Conservation (phyloP, 2,329 filamentous ascomycete species). For the Botrytis medusae region DNA sequence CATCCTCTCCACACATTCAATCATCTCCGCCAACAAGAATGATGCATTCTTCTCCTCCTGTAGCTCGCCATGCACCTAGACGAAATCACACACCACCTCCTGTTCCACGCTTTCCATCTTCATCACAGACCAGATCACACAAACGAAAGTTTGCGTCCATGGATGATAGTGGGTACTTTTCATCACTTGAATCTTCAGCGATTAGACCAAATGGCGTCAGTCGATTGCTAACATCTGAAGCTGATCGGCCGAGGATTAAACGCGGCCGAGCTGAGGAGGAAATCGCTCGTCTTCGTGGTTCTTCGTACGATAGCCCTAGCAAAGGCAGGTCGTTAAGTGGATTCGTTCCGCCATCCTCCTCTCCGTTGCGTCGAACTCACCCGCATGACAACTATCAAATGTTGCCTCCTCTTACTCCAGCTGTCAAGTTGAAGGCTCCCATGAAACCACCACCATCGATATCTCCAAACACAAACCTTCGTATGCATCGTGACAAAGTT, state of each 20-base stretch:
- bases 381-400: constrained; percentile 56
- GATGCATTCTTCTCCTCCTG: constrained; percentile 89
- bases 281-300: constrained; percentile 87
- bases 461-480: constrained; percentile 89
- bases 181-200: constrained; percentile 88
- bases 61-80: constrained; percentile 56
- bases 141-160: constrained; percentile 78
- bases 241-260: constrained; percentile 77
- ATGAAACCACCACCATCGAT: constrained; percentile 63
- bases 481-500: constrained; percentile 82
- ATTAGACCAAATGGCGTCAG: constrained; percentile 66
- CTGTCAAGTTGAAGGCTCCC: constrained; percentile 73
- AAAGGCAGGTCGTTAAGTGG: constrained; percentile 54
- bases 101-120: constrained; percentile 57
- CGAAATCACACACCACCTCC: constrained; percentile 77
- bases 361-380: constrained; percentile 56
- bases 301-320: constrained; percentile 88
- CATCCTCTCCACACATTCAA: constrained; percentile 48
- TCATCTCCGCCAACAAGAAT: constrained; percentile 69
- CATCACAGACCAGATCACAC: constrained; percentile 63
- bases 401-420: constrained; percentile 77
- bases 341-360: constrained; percentile 58
- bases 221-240: constrained; percentile 72
- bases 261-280: constrained; percentile 92
- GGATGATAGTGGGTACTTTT: constrained; percentile 96